Base-by-base conservation (phyloP, 73 alveolate species). In the Effrenium voratum region DNA sequence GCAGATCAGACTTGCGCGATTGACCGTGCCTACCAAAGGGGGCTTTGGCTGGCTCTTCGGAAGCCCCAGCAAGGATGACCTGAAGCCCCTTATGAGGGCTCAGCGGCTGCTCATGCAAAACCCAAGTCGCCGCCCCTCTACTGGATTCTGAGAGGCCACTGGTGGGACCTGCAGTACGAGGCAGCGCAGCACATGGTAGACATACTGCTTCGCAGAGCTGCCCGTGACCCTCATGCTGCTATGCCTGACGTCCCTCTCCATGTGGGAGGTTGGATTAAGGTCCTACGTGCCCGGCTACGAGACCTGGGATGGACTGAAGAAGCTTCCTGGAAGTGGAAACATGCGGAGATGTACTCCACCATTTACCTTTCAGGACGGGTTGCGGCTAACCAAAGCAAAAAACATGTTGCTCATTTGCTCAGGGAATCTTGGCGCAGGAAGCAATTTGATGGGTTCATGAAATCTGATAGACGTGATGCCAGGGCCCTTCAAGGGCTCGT, bases 1-100 rank as follows among this genome's bases (percentile, higher is more conserved):
- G 16, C 32, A 34, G 28, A 36, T 82, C 50, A 50, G 93, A 1
- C 2, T 83, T 34, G 93, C 55, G n/a, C 93, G 52, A 30, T 50
- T n/a, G 45, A 41, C 36, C 26, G 93, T 57, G 55, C 40, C 77
- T 3, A 40, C 79, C 5, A 83, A 83, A 26, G 77, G 47, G 6
- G 45, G 41, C 4, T 83, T 24, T 34, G 93, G 93, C 2, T 83
- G 93, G 93, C 77, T 83, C 6, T 83, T 76, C 26, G 34, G 93
- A 19, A 47, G 41, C 45, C 93, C 93, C 52, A 8, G 52, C 55
- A 6, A 22, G 22, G 22, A 32, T 1, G 93, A 83, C 52, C 57
- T 52, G 32, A 50, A 83, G 44, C 75, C 93, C 41, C 36, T 55
- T 13, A 77, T 50, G 5, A 57, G 57, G n/a, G 93, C 77, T 6